phyloP scores from a whole-genome alignment of 2,329 filamentous ascomycete species.

The Zasmidium cellare region DNA sequence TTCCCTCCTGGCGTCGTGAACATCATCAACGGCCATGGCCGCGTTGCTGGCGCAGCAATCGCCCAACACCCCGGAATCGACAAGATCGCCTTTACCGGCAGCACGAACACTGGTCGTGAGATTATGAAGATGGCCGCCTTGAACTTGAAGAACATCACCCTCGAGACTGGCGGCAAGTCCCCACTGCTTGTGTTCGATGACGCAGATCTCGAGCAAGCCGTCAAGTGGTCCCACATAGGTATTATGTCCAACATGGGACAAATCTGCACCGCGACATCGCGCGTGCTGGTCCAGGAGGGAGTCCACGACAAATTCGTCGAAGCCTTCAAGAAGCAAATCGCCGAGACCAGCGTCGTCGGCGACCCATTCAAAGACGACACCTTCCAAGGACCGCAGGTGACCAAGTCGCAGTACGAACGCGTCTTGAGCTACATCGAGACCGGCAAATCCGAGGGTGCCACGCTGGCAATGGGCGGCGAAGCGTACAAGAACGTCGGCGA shows the following conservation, averaged over 20 bases:
- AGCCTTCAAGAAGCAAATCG: constrained; percentile 61
- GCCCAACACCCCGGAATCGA: constrained; percentile 68
- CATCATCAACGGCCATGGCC: constrained; percentile 70
- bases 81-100: constrained; percentile 79
- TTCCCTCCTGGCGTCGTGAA: constrained; percentile 79
- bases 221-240: constrained; percentile 65
- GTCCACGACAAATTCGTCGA: constrained; percentile 65
- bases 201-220: constrained; percentile 60
- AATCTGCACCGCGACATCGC: constrained; percentile 60
- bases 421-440: constrained; percentile 12
- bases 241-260: constrained; percentile 61
- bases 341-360: constrained; percentile 60
- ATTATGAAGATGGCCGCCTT: constrained; percentile 73
- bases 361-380: constrained; percentile 69
- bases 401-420: constrained; percentile 63
- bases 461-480: constrained; percentile 12
- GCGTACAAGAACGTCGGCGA: constrained; percentile 6
- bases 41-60: constrained; percentile 67
- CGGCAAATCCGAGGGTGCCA: constrained; percentile 21
- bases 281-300: constrained; percentile 57
- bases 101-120: constrained; percentile 67
- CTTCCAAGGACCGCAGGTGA: constrained; percentile 74
- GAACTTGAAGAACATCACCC: constrained; percentile 63
- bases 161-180: constrained; percentile 62
- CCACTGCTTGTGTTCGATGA: constrained; percentile 60